These are phyloP conservation scores for Gossypium bickii DNA, from an alignment of 345 rosid genomes.

Conservation along the genomic window DNA sequence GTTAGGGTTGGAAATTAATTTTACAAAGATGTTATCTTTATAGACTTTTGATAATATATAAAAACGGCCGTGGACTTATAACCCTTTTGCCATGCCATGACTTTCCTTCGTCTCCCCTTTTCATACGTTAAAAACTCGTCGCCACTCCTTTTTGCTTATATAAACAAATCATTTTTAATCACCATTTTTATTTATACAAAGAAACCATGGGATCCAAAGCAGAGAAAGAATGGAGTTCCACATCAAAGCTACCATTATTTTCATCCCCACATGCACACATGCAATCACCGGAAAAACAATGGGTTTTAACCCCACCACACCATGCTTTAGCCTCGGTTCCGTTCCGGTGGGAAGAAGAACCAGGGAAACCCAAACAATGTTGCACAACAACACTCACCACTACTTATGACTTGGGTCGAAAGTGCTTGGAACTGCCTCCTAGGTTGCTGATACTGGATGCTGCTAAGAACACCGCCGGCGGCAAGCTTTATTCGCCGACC, in stretches of 20 bases:
- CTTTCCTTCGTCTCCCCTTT: neutral
- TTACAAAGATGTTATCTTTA: too few relatives aligned
- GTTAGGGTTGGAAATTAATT: too few relatives aligned
- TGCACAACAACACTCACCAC: slow-evolving; percentile 20
- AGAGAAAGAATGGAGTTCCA: slow-evolving; percentile 20
- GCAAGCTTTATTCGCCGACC: slow-evolving; percentile 40
- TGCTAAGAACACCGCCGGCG: slow-evolving; percentile 1
- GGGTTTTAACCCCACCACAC: slow-evolving; percentile 54
- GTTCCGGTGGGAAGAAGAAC: slow-evolving; percentile 84
- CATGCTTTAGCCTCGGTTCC: slow-evolving; percentile 66
- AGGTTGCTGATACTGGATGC: slow-evolving; percentile 33
- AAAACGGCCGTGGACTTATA: neutral
- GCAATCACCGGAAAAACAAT: slow-evolving; percentile 54
- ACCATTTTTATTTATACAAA: neutral
- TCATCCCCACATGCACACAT: slow-evolving; percentile 29
- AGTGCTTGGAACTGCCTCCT: slow-evolving; percentile 64
- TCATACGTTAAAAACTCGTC: neutral
- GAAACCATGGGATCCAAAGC: slow-evolving; percentile 26
- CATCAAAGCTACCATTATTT: slow-evolving; percentile 38
- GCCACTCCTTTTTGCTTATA: neutral
- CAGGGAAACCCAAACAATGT: slow-evolving; percentile 75
- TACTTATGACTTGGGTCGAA: slow-evolving; percentile 29
- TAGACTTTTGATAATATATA: neutral
- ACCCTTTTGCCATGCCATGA: neutral
- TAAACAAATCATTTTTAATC: neutral